phyloP scores from a whole-genome alignment of 2,329 filamentous ascomycete species.

The Fusarium pininemorale region DNA sequence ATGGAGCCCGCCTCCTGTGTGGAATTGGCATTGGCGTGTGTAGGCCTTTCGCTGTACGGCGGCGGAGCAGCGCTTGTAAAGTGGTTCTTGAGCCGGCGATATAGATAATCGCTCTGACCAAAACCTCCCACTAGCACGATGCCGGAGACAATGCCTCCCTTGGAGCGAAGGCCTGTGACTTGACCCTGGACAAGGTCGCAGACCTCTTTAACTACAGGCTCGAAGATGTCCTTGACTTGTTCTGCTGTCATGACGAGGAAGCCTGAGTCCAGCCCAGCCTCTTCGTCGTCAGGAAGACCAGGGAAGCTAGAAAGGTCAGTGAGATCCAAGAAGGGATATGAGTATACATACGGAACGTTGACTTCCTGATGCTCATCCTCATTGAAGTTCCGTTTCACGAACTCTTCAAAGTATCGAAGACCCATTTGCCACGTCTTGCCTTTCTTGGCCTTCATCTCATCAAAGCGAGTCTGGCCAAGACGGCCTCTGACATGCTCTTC shows the following conservation, averaged over 20 bases:
- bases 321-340: not conserved
- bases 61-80: slow-evolving; percentile 69
- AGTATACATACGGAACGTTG: slow-evolving; percentile 71
- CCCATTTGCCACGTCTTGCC: slow-evolving; percentile 84
- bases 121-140: slow-evolving; percentile 86
- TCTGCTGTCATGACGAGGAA: slow-evolving; percentile 77
- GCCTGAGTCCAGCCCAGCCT: slow-evolving; percentile 77
- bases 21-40: slow-evolving; percentile 64
- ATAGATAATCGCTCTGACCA: slow-evolving; percentile 80
- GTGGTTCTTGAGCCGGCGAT: slow-evolving; percentile 74
- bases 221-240: slow-evolving; percentile 77
- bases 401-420: slow-evolving; percentile 82
- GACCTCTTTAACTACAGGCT: slow-evolving; percentile 77
- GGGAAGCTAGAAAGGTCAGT: slow-evolving; percentile 64
- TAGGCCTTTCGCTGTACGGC: slow-evolving; percentile 75
- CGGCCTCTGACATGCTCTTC: slow-evolving; percentile 77
- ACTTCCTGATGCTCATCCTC: slow-evolving; percentile 81
- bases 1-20: slow-evolving; percentile 65
- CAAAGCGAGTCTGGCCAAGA: slow-evolving; percentile 73
- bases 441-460: slow-evolving; percentile 81
- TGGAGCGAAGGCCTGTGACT: slow-evolving; percentile 68
- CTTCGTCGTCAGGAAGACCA: slow-evolving; percentile 78
- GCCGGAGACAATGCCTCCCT: slow-evolving; percentile 72
- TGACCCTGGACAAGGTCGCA: slow-evolving; percentile 75
- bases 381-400: slow-evolving; percentile 85